These are phyloP conservation scores for Mucor ambiguus DNA, from an alignment of 371 early-diverging fungal genomes.

Conservation along the genomic window DNA sequence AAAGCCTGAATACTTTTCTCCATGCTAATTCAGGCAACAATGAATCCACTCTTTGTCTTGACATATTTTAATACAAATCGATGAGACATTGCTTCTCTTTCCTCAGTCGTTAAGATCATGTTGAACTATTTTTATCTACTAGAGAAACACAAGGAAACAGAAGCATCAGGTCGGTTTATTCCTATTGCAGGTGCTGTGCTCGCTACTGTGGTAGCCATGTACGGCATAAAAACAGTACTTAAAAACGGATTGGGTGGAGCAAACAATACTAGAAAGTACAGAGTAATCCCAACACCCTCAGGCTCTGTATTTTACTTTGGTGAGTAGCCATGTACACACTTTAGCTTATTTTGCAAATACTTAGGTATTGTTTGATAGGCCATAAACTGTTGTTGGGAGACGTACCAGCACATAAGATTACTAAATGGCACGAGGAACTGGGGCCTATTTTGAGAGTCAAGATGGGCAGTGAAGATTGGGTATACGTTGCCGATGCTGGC, in stretches of 20 bases:
- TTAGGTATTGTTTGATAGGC: conserved; percentile 2
- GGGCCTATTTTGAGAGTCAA: conserved; percentile 23
- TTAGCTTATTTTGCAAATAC: neutral
- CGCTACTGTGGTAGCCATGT: conserved; percentile 1
- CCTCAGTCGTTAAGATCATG: neutral
- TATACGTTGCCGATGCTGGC: conserved; percentile 21
- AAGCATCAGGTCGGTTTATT: neutral
- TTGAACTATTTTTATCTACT: neutral
- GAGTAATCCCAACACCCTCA: conserved; percentile 20
- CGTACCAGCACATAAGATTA: conserved; percentile 9
- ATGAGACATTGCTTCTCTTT: neutral
- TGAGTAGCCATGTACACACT: neutral
- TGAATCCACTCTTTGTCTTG: neutral
- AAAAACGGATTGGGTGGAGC: neutral
- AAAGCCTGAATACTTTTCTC: conserved; percentile 7
- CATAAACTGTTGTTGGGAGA: conserved; percentile 15
- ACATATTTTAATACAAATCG: neutral
- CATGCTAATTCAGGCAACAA: conserved; percentile 5
- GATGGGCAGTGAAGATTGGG: conserved; percentile 27
- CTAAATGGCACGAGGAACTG: conserved; percentile 24
- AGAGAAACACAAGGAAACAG: neutral
- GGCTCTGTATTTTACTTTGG: conserved; percentile 18
- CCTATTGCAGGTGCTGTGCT: conserved; percentile 5
- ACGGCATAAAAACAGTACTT: neutral
- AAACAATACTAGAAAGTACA: neutral